Percentiles rank a stretch among this genome's conserved stretches.
phyloP scores from a whole-genome alignment of 352 stramenopile genomes.

The Phytopythium aichiense region DNA sequence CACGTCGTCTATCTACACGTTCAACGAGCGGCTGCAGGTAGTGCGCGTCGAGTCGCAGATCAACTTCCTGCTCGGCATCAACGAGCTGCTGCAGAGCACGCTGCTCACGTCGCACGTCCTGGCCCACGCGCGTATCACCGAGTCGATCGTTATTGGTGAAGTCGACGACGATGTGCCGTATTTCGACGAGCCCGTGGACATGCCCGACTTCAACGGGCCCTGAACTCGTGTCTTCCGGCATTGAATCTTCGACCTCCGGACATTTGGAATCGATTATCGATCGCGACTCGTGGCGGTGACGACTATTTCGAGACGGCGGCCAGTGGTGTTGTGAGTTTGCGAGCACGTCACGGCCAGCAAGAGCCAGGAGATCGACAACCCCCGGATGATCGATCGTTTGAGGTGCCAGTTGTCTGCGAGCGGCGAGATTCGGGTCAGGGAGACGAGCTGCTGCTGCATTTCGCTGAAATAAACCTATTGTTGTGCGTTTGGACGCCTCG shows the following conservation, averaged over 20 bases:
- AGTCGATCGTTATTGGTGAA: constrained; percentile 22
- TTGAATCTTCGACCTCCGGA: background rate
- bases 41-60: constrained; percentile 32
- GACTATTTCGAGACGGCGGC: background rate
- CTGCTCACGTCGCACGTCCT: constrained; percentile 22
- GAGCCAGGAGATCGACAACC: too few species aligned
- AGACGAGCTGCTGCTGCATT: too few species aligned
- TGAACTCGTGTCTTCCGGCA: background rate
- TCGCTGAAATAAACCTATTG: too few species aligned
- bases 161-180: constrained; percentile 23
- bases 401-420: too few species aligned
- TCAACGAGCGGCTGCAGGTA: constrained; percentile 39
- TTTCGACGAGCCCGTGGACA: background rate
- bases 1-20: constrained; percentile 34
- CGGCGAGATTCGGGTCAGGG: too few species aligned
- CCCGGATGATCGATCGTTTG: too few species aligned
- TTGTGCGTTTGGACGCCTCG: background rate
- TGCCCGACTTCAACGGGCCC: background rate
- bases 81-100: constrained; percentile 21
- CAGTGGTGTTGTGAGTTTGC: background rate
- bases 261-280: too few species aligned
- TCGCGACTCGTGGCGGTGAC: background rate
- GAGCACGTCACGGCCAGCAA: background rate
- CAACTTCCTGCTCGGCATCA: constrained; percentile 41
- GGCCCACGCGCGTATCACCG: constrained; percentile 20